Base-by-base conservation (phyloP, 2,329 filamentous ascomycete genomes). In the Xylariaceae sp. region DNA sequence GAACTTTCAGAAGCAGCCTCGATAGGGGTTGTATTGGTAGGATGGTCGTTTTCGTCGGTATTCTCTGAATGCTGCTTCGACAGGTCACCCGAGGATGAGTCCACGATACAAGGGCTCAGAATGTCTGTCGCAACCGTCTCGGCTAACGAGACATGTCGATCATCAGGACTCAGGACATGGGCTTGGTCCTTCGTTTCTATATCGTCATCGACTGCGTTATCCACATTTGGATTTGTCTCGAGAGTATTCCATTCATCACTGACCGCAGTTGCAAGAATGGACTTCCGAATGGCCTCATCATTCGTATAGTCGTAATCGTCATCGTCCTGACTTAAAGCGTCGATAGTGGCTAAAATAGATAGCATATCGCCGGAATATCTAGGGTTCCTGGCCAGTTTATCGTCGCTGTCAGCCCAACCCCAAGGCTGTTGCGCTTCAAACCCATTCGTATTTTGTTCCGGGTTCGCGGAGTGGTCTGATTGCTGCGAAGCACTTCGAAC, bases 301-400 rank as follows among this genome's bases (percentile, higher is more conserved):
- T 59, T 59, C 4, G 54, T 45, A 1, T 69, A 69, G 3, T 64
- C 59, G 6, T 69, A 70, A 11, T 67, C 68, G 29, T 72, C 72
- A 2, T 68, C 76, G 35, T 72, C 71, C 6, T 71, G 62, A 61
- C 77, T 80, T 58, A 79, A 71, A 6, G 75, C 73, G 56, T 85
- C 83, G 54, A 84, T 64, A 0, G 81, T 85, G 5, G 80, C 83
- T 31, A 76, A 78, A 32, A 86, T 62, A 1, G 83, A 86, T 40
- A 75, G 76, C 42, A 68, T 68, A 47, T 80, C 56, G 46, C 53
- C 76, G 32, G 74, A 71, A 47, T 67, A 63, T 37, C 59, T 67
- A 42, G 61, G 55, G 12, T 63, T 62, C 47, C 71, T 65, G 27
- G 80, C 68, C 31, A 81, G 63, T 30, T 76, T 74, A 51, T 84